Conservation (phyloP, 2,329 filamentous ascomycete species). For the Nannizziopsis arthrosporioides region DNA sequence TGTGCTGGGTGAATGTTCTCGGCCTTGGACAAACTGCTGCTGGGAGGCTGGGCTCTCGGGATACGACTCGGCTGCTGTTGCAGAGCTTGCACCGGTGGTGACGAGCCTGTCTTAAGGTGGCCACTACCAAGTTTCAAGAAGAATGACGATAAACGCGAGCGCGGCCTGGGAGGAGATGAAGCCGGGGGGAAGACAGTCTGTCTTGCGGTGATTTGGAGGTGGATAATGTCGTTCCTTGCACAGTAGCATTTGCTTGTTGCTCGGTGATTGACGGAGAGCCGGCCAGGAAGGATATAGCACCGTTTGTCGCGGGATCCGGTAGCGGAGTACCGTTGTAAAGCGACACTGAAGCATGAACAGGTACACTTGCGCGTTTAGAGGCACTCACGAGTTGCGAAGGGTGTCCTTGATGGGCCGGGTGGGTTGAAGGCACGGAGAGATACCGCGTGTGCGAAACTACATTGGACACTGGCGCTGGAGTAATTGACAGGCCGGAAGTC, state of each 20-base stretch:
- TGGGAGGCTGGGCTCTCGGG: neutral
- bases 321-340: no score
- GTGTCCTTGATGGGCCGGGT: conserved; percentile 1
- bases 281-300: no score
- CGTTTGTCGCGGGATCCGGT: no score
- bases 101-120: neutral
- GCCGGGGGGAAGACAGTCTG: neutral
- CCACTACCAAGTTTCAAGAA: neutral
- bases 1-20: neutral
- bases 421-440: conserved; percentile 2
- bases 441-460: neutral
- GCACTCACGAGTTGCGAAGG: neutral
- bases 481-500: neutral
- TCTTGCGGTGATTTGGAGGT: no score
- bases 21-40: neutral
- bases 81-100: neutral
- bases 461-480: neutral
- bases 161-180: neutral
- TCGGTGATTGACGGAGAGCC: no score
- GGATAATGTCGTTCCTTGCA: neutral
- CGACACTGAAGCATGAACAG: neutral
- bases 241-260: neutral
- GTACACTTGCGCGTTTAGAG: neutral
- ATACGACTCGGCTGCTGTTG: neutral
- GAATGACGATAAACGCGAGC: neutral